Evolutionary conservation across 495 filamentous ascomycete species (phyloP).

Genomic region (Cudoniella acicularis): DNA sequence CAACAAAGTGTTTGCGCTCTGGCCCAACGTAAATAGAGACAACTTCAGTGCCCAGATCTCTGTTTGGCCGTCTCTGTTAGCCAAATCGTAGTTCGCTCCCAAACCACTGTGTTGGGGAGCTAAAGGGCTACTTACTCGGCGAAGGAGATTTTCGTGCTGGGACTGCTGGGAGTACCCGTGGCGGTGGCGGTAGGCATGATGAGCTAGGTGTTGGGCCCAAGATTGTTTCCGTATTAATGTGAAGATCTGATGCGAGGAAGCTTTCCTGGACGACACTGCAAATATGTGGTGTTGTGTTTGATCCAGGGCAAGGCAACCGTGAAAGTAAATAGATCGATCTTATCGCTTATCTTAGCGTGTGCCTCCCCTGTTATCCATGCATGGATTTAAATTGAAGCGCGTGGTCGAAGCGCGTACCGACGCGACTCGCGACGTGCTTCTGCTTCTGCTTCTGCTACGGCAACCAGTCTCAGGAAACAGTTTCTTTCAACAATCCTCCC

Average conservation of each 20-base stretch:
- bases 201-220: no score
- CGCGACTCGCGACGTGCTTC: no score
- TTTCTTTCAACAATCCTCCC: no score
- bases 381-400: no score
- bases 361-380: background rate
- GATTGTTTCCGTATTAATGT: no score
- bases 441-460: no score
- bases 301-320: background rate
- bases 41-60: conserved; percentile 5
- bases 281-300: no score
- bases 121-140: conserved; percentile 6
- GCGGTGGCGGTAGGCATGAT: no score
- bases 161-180: no score
- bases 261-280: no score
- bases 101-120: no score
- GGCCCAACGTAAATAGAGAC: conserved; percentile 3
- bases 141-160: background rate
- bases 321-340: background rate
- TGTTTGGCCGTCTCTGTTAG: background rate
- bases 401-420: background rate
- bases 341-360: conserved; percentile 3
- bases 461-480: no score
- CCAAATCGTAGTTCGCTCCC: background rate
- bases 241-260: background rate
- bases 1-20: conserved; percentile 6